Evolutionary conservation across 371 early-diverging fungal genomes (phyloP).

Genomic region (Smittium culicis): DNA sequence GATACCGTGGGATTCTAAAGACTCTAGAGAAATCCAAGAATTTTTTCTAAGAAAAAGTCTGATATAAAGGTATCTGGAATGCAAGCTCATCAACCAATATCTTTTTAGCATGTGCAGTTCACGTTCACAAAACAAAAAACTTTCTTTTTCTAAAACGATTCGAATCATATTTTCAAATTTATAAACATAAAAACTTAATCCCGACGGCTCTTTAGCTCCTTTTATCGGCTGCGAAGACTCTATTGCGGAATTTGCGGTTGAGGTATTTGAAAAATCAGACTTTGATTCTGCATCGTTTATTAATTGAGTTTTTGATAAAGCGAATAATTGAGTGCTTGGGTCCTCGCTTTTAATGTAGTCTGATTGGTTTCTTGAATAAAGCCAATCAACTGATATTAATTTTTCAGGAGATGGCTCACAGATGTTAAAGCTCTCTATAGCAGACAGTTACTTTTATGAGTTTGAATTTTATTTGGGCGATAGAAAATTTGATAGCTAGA

Average conservation of each 20-base stretch:
- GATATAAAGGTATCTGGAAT: constrained; percentile 37
- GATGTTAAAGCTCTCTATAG: no score
- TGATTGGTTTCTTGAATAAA: background rate
- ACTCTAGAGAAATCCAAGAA: constrained; percentile 26
- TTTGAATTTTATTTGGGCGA: background rate
- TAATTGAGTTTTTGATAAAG: background rate
- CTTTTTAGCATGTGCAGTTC: constrained; percentile 4
- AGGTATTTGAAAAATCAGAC: background rate
- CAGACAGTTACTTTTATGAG: no score
- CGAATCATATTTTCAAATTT: constrained; percentile 5
- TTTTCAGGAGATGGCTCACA: background rate
- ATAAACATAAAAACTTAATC: background rate
- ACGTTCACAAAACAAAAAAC: constrained; percentile 5
- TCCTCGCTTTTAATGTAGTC: background rate
- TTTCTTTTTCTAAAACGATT: background rate
- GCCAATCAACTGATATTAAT: no score
- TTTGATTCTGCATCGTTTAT: background rate
- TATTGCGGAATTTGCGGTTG: background rate
- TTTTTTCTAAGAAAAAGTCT: constrained; percentile 49
- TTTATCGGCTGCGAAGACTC: background rate
- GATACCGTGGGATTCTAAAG: background rate
- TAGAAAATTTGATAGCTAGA: background rate
- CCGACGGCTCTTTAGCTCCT: background rate
- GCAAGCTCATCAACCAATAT: constrained; percentile 13
- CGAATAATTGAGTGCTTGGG: background rate